Evolutionary conservation across 2,329 filamentous ascomycete species (phyloP).

Genomic region (Ceratocystis variospora): DNA sequence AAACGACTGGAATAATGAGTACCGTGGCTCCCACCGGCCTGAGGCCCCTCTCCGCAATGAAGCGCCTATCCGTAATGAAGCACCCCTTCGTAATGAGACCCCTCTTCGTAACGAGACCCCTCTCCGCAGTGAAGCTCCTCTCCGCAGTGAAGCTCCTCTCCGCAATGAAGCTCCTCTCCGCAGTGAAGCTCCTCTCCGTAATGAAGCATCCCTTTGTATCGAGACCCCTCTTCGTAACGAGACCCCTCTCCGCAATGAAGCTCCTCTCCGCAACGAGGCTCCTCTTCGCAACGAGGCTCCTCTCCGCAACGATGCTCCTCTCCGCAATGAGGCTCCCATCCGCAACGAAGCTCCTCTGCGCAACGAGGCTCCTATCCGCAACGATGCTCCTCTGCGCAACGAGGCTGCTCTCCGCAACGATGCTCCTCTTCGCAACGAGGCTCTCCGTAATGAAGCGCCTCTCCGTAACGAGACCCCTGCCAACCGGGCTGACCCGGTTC

Average conservation of each 20-base stretch:
- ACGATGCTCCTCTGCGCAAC: constrained; percentile 8
- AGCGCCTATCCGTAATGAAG: neutral
- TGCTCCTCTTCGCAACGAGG: too few relatives aligned
- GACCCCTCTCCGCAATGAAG: constrained; percentile 10
- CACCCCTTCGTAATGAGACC: constrained; percentile 11
- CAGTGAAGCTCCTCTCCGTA: constrained; percentile 9
- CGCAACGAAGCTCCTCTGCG: neutral
- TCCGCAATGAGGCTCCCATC: neutral
- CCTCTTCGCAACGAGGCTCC: neutral
- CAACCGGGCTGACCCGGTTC: constrained; percentile 2
- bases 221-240: constrained; percentile 5
- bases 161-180: constrained; percentile 13
- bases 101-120: constrained; percentile 9
- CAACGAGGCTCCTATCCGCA: constrained; percentile 10
- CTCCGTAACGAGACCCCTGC: neutral
- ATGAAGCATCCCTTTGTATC: neutral
- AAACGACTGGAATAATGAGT: constrained; percentile 14
- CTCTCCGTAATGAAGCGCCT: neutral
- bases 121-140: constrained; percentile 8
- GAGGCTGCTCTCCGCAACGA: constrained; percentile 7
- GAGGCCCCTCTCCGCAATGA: constrained; percentile 13
- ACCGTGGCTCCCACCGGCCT: constrained; percentile 8
- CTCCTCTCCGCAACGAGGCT: too few relatives aligned
- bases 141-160: constrained; percentile 8
- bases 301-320: constrained; percentile 6